Base-by-base conservation (phyloP, 306 rosid species). In the Pyrus communis region DNA sequence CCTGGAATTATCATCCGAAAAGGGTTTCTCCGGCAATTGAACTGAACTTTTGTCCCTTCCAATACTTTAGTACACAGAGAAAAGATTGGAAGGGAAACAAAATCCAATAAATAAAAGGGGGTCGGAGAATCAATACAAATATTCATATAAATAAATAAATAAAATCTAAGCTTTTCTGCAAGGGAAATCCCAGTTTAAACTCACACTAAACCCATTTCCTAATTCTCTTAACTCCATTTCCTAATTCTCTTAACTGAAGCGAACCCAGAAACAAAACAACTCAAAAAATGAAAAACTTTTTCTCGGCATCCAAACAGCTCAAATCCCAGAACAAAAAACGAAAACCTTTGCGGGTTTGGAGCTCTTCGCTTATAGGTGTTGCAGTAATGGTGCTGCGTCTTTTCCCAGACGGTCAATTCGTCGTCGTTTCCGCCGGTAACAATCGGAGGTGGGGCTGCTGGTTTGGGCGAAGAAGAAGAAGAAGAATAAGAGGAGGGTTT, bases 321-420 rank as follows among this genome's bases (percentile, higher is more conserved):
- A 15, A 28, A 38, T 27, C 61, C 27, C 11, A 83, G 38, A 35
- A 55, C 12, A 38, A 27, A 3, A 14, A 21, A 55, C 9, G 28
- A 46, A 18, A 82, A 86, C 90, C 79, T 52, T 49, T 57, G 75
- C 7, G 85, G 84, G 46, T 67, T 73, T 3, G 69, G 83, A 77
- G 88, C 71, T 71, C 86, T 80, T 25, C 90, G 89, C 21, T 74
- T 77, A 78, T 87, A 94, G 4, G 88, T 86, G 83, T 75, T 84
- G 75, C 81, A n/a, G 22, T 80, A 76, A 1, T 38, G 78, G 76
- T 86, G 88, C 28, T 79, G 79, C 81, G 69, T 83, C 51, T 71
- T 89, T 84, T 89, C 93, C 98, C 96, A 93, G 58, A 71, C 71
- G 40, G 84, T 71, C 67, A 93, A 80, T 55, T 83, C 86, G 30